These are phyloP conservation scores for Caloboletus firmus DNA, from an alignment of 1,284 basidiomycete species.

Conservation along the genomic window DNA sequence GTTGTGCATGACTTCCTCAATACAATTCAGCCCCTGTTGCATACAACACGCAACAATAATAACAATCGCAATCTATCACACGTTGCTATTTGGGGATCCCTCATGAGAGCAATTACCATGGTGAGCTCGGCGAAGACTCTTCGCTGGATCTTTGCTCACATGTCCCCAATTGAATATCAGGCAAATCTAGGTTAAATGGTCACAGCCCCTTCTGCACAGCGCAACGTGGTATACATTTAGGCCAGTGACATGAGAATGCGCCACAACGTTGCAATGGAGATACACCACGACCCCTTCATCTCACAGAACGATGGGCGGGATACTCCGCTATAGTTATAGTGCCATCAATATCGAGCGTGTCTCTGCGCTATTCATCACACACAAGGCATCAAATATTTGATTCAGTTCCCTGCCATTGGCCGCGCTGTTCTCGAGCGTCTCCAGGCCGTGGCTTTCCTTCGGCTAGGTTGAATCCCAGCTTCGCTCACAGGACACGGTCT, in stretches of 20 bases:
- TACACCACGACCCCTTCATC: conserved; percentile 20
- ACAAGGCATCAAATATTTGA: conserved; percentile 18
- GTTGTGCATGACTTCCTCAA: conserved; percentile 1
- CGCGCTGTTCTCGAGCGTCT: conserved; percentile 20
- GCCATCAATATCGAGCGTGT: conserved; percentile 6
- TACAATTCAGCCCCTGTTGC: not conserved
- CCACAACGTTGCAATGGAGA: conserved; percentile 18
- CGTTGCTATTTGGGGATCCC: conserved; percentile 11
- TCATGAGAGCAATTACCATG: conserved; percentile 19
- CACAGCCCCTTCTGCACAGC: conserved; percentile 24
- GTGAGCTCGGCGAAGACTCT: conserved; percentile 18
- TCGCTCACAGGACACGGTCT: conserved; percentile 21
- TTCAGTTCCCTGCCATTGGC: conserved; percentile 11
- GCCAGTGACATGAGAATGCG: conserved; percentile 29
- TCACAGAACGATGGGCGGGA: conserved; percentile 2
- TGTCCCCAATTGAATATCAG: conserved; percentile 11
- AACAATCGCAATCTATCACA: conserved; percentile 22
- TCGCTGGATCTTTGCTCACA: conserved; percentile 19
- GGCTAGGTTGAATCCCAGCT: conserved; percentile 28
- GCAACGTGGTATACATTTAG: conserved; percentile 20
- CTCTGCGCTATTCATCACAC: conserved; percentile 10
- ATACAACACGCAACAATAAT: conserved; percentile 9
- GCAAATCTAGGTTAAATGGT: conserved; percentile 9
- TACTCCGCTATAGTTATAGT: conserved; percentile 18
- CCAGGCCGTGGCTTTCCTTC: conserved; percentile 26